A percentile compares a stretch with the other conserved stretches of the same genome.
phyloP scores from a whole-genome alignment of 2,329 filamentous ascomycete species.

The Samsoniella hepiali region DNA sequence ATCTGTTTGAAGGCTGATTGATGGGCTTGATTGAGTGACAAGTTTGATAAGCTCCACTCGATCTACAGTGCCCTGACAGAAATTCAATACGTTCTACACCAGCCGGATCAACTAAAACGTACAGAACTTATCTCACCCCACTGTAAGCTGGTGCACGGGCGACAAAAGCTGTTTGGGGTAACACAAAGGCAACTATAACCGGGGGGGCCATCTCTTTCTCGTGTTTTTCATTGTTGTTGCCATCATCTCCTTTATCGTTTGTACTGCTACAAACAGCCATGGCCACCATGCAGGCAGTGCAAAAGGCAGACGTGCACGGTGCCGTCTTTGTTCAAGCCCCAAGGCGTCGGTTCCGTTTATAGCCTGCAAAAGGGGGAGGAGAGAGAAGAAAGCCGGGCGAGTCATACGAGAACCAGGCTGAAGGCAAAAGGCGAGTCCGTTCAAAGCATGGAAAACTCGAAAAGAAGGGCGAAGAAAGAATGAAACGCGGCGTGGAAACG shows the following conservation, averaged over 20 bases:
- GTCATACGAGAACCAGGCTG: not conserved
- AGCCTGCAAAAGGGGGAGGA: not conserved
- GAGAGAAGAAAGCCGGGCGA: not conserved
- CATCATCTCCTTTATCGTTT: not conserved
- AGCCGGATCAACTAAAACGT: too few relatives aligned
- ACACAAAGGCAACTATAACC: not conserved
- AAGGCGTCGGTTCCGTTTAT: not conserved
- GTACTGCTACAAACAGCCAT: not conserved
- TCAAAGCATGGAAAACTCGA: not conserved
- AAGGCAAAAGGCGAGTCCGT: not conserved
- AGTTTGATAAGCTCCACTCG: too few relatives aligned
- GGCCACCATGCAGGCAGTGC: not conserved
- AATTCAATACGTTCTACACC: too few relatives aligned
- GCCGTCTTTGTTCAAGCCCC: not conserved
- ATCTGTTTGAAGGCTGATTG: too few relatives aligned
- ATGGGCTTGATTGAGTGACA: too few relatives aligned
- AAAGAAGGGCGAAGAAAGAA: not conserved
- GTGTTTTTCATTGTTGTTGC: not conserved
- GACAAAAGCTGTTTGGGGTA: not conserved
- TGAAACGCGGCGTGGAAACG: not conserved
- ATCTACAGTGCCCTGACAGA: too few relatives aligned
- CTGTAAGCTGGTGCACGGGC: not conserved
- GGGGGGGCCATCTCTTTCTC: not conserved
- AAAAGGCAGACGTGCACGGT: not conserved
- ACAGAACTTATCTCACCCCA: too few relatives aligned